These are phyloP conservation scores for Solanum hybrid DNA, from an alignment of 305 asterid genomes.

Conservation along the genomic window DNA sequence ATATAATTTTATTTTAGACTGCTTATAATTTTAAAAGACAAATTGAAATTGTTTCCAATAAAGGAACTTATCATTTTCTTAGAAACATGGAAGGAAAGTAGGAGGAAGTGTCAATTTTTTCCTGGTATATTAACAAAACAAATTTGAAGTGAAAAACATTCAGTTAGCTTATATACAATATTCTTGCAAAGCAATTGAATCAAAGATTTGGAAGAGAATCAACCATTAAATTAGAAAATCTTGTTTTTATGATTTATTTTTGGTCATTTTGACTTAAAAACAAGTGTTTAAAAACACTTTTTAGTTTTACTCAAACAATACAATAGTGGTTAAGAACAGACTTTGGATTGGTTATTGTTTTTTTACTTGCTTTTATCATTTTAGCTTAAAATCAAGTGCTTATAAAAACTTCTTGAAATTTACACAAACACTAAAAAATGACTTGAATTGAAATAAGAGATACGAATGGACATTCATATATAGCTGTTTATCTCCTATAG, in stretches of 20 bases:
- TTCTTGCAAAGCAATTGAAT: background rate
- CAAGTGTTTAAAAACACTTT: no score
- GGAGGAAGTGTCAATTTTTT: background rate
- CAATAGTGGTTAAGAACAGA: background rate
- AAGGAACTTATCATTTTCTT: background rate
- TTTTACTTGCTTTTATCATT: background rate
- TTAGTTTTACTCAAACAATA: background rate
- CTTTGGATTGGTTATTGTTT: background rate
- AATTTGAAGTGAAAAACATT: background rate
- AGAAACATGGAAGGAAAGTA: background rate
- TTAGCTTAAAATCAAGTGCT: background rate
- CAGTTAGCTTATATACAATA: background rate
- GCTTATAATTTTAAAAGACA: background rate
- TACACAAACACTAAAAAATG: background rate
- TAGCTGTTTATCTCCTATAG: background rate
- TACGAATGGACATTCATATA: background rate
- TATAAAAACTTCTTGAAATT: background rate
- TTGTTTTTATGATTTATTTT: background rate
- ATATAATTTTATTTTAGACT: background rate
- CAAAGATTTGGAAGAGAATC: background rate
- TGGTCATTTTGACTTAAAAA: background rate
- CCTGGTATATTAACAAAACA: background rate
- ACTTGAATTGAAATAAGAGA: background rate
- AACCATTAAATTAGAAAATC: background rate
- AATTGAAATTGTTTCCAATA: background rate